These are phyloP conservation scores for Allantophomopsis cytisporea DNA, from an alignment of 2,329 filamentous ascomycete genomes.

Conservation along the genomic window DNA sequence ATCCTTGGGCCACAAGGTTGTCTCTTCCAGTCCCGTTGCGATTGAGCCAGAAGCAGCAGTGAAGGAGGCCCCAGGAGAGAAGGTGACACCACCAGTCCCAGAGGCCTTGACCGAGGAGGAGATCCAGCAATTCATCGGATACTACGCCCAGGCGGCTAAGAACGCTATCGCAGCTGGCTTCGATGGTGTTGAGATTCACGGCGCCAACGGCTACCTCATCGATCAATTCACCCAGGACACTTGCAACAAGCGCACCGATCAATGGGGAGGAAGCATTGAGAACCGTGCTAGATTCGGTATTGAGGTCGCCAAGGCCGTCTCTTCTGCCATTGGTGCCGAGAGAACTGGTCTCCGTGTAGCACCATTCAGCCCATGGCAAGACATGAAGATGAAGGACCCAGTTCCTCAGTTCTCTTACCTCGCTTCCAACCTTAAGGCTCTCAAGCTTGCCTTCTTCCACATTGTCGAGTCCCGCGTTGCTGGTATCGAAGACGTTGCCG, in stretches of 20 bases:
- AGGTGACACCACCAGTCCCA: conserved; percentile 1
- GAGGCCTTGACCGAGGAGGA: conserved; percentile 23
- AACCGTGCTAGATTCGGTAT: conserved; percentile 32
- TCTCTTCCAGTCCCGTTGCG: conserved; percentile 1
- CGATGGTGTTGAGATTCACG: conserved; percentile 31
- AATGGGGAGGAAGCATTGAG: conserved; percentile 31
- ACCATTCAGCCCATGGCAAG: neutral
- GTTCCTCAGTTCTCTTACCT: neutral
- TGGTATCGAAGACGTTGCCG: conserved; percentile 20
- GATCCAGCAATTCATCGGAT: conserved; percentile 20
- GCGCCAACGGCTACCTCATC: conserved; percentile 19
- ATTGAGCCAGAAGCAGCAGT: conserved; percentile 2
- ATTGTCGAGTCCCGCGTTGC: conserved; percentile 14
- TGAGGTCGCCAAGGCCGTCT: conserved; percentile 21
- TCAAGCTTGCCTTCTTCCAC: neutral
- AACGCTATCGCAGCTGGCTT: conserved; percentile 39
- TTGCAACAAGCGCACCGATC: conserved; percentile 29
- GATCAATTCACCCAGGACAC: conserved; percentile 16
- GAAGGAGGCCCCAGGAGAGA: conserved; percentile 33
- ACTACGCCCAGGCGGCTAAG: conserved; percentile 18
- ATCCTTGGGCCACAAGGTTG: neutral
- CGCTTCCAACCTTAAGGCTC: neutral
- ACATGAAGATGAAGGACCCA: neutral
- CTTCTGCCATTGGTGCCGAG: neutral
- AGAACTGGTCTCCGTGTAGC: neutral